Evolutionary conservation across 2,329 filamentous ascomycete species (phyloP).

Genomic region (Neodidymelliopsis sp.): DNA sequence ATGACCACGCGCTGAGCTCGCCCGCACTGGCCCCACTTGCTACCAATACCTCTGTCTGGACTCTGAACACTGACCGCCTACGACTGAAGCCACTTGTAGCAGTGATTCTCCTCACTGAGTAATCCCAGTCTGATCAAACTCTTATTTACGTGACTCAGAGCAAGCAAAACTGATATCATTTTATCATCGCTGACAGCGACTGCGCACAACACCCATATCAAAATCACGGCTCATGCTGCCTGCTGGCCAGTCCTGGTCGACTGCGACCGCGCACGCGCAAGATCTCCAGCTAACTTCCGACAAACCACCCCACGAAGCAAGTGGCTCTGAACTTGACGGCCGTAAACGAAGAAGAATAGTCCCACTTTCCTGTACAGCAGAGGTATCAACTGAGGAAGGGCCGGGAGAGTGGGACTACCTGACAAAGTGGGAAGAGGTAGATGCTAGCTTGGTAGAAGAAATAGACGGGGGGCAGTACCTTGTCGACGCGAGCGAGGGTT

Average conservation of each 20-base stretch:
- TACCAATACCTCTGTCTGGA: too few species aligned
- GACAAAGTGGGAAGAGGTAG: conserved; percentile 1
- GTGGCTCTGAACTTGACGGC: not conserved
- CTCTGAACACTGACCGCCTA: too few species aligned
- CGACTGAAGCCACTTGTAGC: too few species aligned
- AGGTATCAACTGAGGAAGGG: not conserved
- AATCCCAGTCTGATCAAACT: too few species aligned
- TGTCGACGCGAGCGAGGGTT: conserved; percentile 18
- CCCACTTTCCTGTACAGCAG: not conserved
- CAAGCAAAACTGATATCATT: too few species aligned
- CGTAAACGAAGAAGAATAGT: conserved; percentile 9
- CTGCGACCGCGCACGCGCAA: not conserved
- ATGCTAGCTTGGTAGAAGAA: conserved; percentile 2
- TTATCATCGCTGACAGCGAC: too few species aligned
- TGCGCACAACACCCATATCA: too few species aligned
- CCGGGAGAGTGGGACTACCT: conserved; percentile 2
- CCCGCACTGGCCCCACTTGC: not conserved
- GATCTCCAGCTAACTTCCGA: not conserved
- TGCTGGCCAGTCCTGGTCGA: not conserved
- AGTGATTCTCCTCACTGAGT: too few species aligned
- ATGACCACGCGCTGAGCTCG: conserved; percentile 6
- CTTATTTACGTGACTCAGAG: too few species aligned
- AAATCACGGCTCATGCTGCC: not conserved
- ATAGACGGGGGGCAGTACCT: conserved; percentile 17
- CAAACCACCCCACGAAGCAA: too few species aligned